These are phyloP conservation scores for Pochonia chlamydosporia DNA, from an alignment of 2,329 filamentous ascomycete genomes.

Conservation along the genomic window DNA sequence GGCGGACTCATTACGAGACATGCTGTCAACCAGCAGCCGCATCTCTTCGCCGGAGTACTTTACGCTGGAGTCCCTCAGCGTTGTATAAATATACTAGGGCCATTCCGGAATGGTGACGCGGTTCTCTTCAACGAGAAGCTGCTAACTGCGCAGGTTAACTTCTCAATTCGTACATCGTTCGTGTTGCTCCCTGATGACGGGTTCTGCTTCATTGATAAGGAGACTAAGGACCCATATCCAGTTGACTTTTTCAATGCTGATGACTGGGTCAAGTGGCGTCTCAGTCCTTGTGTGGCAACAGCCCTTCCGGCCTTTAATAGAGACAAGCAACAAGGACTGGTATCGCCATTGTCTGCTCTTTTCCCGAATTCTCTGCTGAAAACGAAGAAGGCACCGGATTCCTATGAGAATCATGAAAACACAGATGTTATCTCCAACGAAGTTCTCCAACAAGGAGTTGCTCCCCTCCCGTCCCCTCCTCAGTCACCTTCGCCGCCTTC, in stretches of 20 bases:
- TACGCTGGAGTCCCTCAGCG: slow-evolving; percentile 81
- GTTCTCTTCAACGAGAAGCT: slow-evolving; percentile 85
- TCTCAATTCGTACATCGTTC: slow-evolving; percentile 82
- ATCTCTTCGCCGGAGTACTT: slow-evolving; percentile 79
- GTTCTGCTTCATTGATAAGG: slow-evolving; percentile 78
- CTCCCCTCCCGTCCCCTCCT: slow-evolving; percentile 16
- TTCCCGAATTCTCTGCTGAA: slow-evolving; percentile 35
- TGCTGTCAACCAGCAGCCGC: slow-evolving; percentile 77
- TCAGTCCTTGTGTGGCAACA: slow-evolving; percentile 71
- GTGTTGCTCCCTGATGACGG: slow-evolving; percentile 81
- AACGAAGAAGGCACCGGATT: not conserved
- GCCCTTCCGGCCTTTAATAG: slow-evolving; percentile 53
- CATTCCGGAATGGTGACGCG: slow-evolving; percentile 85
- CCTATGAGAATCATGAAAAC: not conserved
- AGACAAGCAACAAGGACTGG: slow-evolving; percentile 20
- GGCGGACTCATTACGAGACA: slow-evolving; percentile 85
- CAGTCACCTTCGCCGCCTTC: slow-evolving; percentile 10
- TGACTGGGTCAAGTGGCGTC: slow-evolving; percentile 71
- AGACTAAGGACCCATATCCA: slow-evolving; percentile 72
- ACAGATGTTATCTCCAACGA: slow-evolving; percentile 8
- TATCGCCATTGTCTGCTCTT: slow-evolving; percentile 42
- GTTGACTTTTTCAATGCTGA: slow-evolving; percentile 79
- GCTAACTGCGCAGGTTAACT: slow-evolving; percentile 88
- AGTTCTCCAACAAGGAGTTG: slow-evolving; percentile 1
- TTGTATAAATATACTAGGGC: slow-evolving; percentile 88